phyloP scores from a whole-genome alignment of 2,329 filamentous ascomycete species.

The Tolypocladium pustulatum region DNA sequence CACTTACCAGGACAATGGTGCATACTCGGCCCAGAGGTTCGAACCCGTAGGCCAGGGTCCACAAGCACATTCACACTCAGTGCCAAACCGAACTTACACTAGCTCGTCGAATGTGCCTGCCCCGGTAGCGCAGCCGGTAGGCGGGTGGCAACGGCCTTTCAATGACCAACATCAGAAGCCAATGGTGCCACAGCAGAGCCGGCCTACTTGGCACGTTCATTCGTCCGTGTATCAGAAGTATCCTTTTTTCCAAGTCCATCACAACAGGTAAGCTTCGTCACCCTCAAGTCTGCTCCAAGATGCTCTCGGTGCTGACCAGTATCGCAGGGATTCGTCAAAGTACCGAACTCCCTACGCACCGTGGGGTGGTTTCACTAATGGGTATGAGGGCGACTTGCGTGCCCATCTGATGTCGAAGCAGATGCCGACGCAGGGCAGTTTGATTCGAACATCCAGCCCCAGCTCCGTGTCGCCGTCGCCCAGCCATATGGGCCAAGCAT shows the following conservation, averaged over 20 bases:
- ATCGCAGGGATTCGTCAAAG: constrained; percentile 37
- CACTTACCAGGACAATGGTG: neutral
- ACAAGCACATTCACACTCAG: constrained; percentile 1
- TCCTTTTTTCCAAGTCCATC: constrained; percentile 47
- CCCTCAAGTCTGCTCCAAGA: neutral
- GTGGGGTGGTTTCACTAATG: constrained; percentile 49
- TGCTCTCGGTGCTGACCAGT: constrained; percentile 7
- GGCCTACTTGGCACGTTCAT: constrained; percentile 22
- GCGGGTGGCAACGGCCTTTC: constrained; percentile 2
- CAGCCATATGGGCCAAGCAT: neutral
- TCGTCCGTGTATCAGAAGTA: constrained; percentile 41
- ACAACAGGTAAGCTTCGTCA: constrained; percentile 37
- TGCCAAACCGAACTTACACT: neutral
- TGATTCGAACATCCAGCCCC: constrained; percentile 15
- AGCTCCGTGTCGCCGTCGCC: constrained; percentile 1
- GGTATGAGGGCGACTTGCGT: constrained; percentile 43
- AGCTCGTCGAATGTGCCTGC: neutral
- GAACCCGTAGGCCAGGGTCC: constrained; percentile 6
- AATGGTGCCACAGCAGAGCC: constrained; percentile 12
- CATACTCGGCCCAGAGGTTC: constrained; percentile 10
- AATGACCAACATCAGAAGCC: neutral
- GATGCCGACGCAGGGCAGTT: constrained; percentile 20
- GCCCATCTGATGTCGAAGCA: constrained; percentile 30
- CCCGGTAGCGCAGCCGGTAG: neutral
- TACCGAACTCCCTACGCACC: constrained; percentile 51